Conservation (phyloP, 139 green algal species). For the Tetratostichococcus sp. region DNA sequence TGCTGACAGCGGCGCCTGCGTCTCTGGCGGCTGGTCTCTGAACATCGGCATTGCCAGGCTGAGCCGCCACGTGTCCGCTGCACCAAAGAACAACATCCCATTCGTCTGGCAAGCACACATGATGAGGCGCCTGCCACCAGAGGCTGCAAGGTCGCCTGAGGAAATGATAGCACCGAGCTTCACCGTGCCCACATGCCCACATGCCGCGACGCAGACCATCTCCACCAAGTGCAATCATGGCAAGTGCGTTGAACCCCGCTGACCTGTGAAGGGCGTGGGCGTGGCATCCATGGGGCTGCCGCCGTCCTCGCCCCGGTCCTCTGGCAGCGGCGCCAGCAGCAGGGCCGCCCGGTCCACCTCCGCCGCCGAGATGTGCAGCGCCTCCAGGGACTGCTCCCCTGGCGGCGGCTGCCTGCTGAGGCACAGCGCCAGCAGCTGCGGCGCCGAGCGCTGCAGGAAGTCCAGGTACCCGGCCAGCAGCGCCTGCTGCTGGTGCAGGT, state of each 20-base stretch:
- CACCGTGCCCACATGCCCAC: too few relatives aligned
- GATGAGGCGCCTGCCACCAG: too few relatives aligned
- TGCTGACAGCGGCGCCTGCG: conserved; percentile 4
- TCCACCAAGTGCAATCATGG: too few relatives aligned
- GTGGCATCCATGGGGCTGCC: conserved; percentile 47
- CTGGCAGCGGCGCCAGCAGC: conserved; percentile 30
- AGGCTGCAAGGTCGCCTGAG: too few relatives aligned
- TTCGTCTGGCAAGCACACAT: not conserved
- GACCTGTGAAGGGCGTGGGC: conserved; percentile 29
- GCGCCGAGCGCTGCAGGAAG: conserved; percentile 25
- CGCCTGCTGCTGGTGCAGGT: conserved; percentile 41
- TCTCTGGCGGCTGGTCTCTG: not conserved
- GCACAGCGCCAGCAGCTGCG: conserved; percentile 30
- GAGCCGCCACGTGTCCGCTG: conserved; percentile 10
- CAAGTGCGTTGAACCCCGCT: too few relatives aligned
- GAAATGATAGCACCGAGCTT: too few relatives aligned
- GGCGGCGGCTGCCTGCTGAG: conserved; percentile 3
- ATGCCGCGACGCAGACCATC: too few relatives aligned
- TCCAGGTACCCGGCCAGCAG: conserved; percentile 32
- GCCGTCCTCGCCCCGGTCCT: conserved; percentile 1
- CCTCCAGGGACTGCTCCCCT: conserved; percentile 8
- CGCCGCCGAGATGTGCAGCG: conserved; percentile 25
- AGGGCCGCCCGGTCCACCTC: conserved; percentile 68
- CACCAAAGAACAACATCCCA: not conserved
- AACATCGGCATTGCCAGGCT: conserved; percentile 10